Evolutionary conservation across 345 rosid species (phyloP).

Genomic region (Lepidium sativum): DNA sequence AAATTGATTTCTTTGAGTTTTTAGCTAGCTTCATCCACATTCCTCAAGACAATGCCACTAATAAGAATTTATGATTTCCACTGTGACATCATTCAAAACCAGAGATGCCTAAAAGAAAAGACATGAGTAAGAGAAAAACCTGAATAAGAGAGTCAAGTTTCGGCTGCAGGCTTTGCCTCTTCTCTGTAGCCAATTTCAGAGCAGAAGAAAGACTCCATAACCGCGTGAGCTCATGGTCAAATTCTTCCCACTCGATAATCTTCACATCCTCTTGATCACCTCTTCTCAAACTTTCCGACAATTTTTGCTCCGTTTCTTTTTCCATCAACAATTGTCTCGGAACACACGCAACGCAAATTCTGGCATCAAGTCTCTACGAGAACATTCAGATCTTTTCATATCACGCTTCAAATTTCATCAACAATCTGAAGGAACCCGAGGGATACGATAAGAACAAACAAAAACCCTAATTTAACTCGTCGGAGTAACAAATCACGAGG

Average conservation of each 20-base stretch:
- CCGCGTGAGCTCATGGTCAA: conserved; percentile 73
- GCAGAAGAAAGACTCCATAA: conserved; percentile 84
- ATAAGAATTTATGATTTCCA: background rate
- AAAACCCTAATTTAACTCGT: conserved; percentile 8
- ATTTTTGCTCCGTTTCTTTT: conserved; percentile 14
- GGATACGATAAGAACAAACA: conserved; percentile 4
- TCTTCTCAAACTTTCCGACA: conserved; percentile 11
- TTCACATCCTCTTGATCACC: conserved; percentile 32
- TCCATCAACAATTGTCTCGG: conserved; percentile 43
- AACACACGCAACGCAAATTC: conserved; percentile 21
- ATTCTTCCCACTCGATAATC: conserved; percentile 88
- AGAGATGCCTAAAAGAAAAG: background rate
- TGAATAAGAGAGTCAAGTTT: conserved; percentile 65
- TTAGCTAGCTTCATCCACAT: background rate
- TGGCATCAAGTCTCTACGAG: conserved; percentile 4
- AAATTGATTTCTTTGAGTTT: background rate
- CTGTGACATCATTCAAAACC: background rate
- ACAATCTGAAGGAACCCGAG: background rate
- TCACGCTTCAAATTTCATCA: conserved; percentile 16
- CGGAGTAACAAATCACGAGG: background rate
- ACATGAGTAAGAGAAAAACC: conserved; percentile 34
- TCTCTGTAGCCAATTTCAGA: conserved; percentile 51
- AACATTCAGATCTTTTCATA: conserved; percentile 5
- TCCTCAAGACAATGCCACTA: background rate
- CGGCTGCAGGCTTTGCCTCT: conserved; percentile 43